phyloP scores from a whole-genome alignment of 495 filamentous ascomycete species.

The Amphirosellinia nigrospora region DNA sequence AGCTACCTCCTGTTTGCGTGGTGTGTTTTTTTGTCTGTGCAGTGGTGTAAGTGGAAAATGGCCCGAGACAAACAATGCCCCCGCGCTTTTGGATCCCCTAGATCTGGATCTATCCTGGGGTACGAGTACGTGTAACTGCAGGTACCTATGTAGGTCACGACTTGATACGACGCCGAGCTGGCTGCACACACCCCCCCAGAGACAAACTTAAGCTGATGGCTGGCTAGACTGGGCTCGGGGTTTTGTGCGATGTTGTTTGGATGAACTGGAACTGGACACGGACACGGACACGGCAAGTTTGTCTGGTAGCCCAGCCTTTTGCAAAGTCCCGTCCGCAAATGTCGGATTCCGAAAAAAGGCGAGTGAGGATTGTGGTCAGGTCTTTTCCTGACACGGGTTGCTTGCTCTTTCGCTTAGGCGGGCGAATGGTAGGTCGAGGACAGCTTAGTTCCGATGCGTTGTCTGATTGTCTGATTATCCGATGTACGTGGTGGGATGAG shows the following conservation, averaged over 20 bases:
- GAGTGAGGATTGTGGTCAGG: constrained; percentile 9
- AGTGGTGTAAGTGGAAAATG: not conserved
- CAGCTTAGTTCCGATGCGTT: constrained; percentile 5
- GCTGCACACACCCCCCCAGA: constrained; percentile 8
- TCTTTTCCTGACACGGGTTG: constrained; percentile 10
- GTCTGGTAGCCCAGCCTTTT: not conserved
- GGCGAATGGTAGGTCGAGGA: not conserved
- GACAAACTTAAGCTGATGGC: not conserved
- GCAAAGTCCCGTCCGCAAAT: constrained; percentile 4
- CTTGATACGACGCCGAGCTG: not conserved
- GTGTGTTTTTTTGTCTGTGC: constrained; percentile 16
- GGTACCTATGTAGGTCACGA: constrained; percentile 13
- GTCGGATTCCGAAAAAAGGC: constrained; percentile 20
- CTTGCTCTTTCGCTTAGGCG: constrained; percentile 22
- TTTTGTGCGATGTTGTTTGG: constrained; percentile 7
- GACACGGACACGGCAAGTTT: constrained; percentile 8
- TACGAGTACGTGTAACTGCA: constrained; percentile 20
- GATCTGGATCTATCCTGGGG: constrained; percentile 24
- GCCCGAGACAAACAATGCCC: constrained; percentile 26
- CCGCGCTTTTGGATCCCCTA: constrained; percentile 19
- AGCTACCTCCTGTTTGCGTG: constrained; percentile 23
- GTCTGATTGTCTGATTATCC: not conserved
- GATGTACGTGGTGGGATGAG: not conserved
- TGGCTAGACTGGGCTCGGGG: not conserved
- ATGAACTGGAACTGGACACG: constrained; percentile 16